Evolutionary conservation across 305 asterid species (phyloP).

Genomic region (Fraxinus nigra): DNA sequence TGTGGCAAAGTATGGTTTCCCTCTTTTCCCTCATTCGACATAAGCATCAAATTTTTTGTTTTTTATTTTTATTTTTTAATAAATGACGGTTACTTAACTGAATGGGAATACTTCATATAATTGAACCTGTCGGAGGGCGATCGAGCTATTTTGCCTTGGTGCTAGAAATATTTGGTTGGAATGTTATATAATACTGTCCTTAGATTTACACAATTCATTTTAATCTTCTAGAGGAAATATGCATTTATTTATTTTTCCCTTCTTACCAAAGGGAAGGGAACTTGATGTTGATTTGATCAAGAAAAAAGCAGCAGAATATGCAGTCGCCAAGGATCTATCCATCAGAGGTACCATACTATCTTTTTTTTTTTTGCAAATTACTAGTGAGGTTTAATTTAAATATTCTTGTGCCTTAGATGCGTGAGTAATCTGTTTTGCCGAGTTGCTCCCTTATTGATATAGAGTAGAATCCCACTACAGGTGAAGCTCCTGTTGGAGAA

Average conservation of each 20-base stretch:
- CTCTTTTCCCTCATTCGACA: neutral
- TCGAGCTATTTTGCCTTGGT: neutral
- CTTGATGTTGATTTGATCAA: constrained; percentile 69
- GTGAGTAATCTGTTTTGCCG: neutral
- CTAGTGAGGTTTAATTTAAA: neutral
- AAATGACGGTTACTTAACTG: neutral
- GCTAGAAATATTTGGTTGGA: neutral
- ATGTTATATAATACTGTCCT: neutral
- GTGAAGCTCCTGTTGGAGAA: neutral
- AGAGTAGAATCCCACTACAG: neutral
- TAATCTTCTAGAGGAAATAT: neutral
- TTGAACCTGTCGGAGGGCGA: neutral
- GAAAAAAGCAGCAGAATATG: constrained; percentile 63
- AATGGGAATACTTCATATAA: neutral
- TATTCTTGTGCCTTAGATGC: neutral
- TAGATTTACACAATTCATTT: neutral
- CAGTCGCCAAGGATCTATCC: constrained; percentile 67
- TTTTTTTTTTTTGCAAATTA: neutral
- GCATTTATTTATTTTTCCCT: neutral
- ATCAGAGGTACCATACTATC: constrained; percentile 51
- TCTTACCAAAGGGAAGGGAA: constrained; percentile 49
- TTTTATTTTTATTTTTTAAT: neutral
- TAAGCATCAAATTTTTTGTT: neutral
- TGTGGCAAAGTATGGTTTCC: neutral
- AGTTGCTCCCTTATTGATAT: neutral